These are phyloP conservation scores for Rhododendron molle DNA, from an alignment of 148 eudicot species.

Conservation along the genomic window DNA sequence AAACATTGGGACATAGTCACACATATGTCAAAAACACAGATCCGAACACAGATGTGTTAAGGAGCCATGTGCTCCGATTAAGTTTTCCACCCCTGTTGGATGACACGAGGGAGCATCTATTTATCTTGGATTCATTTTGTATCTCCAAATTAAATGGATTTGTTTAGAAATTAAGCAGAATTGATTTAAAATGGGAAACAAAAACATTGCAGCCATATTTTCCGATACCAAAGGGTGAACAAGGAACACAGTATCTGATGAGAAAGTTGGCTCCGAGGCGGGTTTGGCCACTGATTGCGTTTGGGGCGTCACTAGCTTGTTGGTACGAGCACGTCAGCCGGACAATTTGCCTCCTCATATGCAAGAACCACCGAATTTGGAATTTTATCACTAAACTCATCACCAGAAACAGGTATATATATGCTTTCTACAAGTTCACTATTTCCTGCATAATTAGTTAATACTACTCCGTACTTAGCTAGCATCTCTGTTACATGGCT, in stretches of 20 bases:
- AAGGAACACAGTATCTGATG: constrained; percentile 70
- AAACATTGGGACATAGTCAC: no score
- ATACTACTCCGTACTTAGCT: no score
- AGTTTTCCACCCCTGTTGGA: no score
- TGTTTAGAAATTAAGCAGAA: not conserved
- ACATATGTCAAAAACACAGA: no score
- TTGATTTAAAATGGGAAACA: not conserved
- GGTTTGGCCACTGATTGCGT: constrained; percentile 71
- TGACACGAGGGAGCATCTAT: not conserved
- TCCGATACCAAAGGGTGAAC: constrained; percentile 74
- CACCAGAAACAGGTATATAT: constrained; percentile 70
- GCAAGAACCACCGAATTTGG: constrained; percentile 77
- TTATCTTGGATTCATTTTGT: not conserved
- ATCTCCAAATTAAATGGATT: not conserved
- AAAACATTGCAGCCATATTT: constrained; percentile 70
- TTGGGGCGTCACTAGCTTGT: constrained; percentile 81
- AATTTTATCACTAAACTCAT: constrained; percentile 70
- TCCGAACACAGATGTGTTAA: not conserved
- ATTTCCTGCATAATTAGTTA: not conserved
- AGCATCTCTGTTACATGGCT: no score
- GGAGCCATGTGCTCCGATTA: no score
- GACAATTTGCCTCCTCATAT: constrained; percentile 59
- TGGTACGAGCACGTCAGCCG: constrained; percentile 96
- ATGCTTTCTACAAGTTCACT: not conserved
- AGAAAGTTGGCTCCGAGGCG: constrained; percentile 72